Evolutionary conservation across 2,329 filamentous ascomycete genomes (phyloP), one percentile per base, ranked within the genome.

Genomic region (Nakataea oryzae): DNA sequence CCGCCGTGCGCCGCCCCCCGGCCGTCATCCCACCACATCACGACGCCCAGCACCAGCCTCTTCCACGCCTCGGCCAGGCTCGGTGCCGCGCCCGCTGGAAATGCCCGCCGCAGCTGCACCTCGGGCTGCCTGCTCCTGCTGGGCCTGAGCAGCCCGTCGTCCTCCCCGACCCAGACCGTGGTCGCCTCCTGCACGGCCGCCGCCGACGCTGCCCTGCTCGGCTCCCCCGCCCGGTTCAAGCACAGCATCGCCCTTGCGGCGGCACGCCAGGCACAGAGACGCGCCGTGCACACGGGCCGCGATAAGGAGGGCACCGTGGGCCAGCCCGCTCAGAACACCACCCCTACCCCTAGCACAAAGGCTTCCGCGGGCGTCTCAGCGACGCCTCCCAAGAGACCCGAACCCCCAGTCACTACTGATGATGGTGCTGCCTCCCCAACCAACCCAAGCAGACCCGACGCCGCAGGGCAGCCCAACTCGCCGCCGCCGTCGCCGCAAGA

Each of bases 61-160:
- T 80, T 78, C 67, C 81, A 82, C 68, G 79, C 81, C 54, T 83
- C 82, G 1, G 79, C 82, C 28, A 79, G 82, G 24, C 70, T 69
- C 70, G 70, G 73, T 21, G n/a, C n/a, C n/a, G n/a, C n/a, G n/a
- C n/a, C n/a, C 63, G 67, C 71, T 29, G 71, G 72, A 62, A 75
- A 79, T 69, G 73, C 79, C 28, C 78, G 77, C 13, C 78, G 76
- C 63, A 81, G 79, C 67, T 81, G 82, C 68, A 79, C 81, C 41
- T 84, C 82, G 1, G 79, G 82, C 28, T 79, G 82, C 7, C 73
- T 84, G 47, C 72, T 85, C 29, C 76, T 85, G 21, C 69, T 83
- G 59, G 78, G 81, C 24, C 67, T 78, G 41, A 66, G 71, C 57
- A 72, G 72, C 62, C 74, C 78, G 27, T 74, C 72, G 41, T 68